Base-by-base conservation (phyloP, 495 filamentous ascomycete genomes). In the Xylaria venustula region DNA sequence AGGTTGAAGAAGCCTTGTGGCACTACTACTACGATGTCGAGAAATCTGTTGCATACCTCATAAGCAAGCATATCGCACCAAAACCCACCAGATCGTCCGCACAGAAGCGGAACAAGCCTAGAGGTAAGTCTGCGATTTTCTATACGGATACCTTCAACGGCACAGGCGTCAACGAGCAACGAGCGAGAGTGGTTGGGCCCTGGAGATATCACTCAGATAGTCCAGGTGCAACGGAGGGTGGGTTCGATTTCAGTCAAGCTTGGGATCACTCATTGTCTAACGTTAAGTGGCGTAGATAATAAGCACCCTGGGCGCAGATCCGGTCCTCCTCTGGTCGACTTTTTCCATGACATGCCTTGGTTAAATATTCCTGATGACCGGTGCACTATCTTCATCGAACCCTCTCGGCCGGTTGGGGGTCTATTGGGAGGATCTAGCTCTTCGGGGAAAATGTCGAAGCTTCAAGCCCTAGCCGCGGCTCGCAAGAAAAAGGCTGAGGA, bases 11-110 rank as follows among this genome's bases (percentile, higher is more conserved):
- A 53, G 83, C 92, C 0, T 72, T 98, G 30, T 98, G 92, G 91
- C 85, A 98, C 72, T 97, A 97, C 72, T 98, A 93, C 73, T 97
- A 90, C 69, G 93, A 98, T 70, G 80, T 96, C 25, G 85, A 85
- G 25, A 96, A 97, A 70, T 83, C 90, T 0, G 87, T 92, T 19
- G 79, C 83, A 58, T 96, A 93, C 67, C 74, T 98, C 37, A 77
- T 85, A 45, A 84, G 87, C 85, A 87, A 76, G 66, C 75, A 75
- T 61, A 71, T 80, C 45, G 66, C 73, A 60, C 80, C 79, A 32
- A 75, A 74, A 66, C 66, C 73, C 59, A 56, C 62, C 20, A 51
- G 41, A 32, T 14, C 36, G 32, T 59, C 68, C 8, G 37, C 37
- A 19, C 57, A 60, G 57, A 61, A 73, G 60, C 68, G 76, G 59